Evolutionary conservation across 305 asterid genomes (phyloP).

Genomic region (Solanum hybrid): DNA sequence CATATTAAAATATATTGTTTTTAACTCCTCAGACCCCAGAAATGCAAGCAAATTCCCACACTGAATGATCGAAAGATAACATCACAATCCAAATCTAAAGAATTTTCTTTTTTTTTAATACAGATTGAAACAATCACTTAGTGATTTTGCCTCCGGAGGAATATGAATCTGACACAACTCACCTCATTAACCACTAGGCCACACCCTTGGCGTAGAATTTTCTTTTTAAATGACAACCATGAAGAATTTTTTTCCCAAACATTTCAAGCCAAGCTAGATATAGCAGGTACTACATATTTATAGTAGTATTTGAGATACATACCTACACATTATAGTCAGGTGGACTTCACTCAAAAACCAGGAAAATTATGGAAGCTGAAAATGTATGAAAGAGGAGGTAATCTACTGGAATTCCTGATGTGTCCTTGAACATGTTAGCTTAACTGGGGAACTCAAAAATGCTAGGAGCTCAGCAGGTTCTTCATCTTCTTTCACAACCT

Average conservation of each 20-base stretch:
- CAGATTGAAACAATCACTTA: background rate
- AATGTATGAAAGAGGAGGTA: background rate
- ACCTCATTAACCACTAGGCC: background rate
- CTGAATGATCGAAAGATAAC: background rate
- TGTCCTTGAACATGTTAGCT: constrained; percentile 5
- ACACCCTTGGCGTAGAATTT: background rate
- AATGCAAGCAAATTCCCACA: background rate
- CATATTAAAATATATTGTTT: background rate
- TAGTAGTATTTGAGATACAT: background rate
- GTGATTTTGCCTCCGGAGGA: background rate
- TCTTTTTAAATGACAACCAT: background rate
- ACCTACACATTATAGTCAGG: constrained; percentile 12
- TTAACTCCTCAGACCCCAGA: background rate
- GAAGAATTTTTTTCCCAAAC: background rate
- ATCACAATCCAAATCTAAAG: background rate
- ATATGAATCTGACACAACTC: background rate
- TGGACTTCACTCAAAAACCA: background rate
- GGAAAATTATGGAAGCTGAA: constrained; percentile 10
- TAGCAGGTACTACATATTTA: background rate
- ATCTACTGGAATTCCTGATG: constrained; percentile 9
- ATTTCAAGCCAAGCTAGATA: background rate
- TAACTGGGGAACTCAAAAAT: constrained; percentile 22
- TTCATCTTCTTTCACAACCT: constrained; percentile 39
- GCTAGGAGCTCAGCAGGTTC: constrained; percentile 36
- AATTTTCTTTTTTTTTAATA: background rate